Conservation (phyloP, 176 grass and related monocot species). For the Phoenix dactylifera region DNA sequence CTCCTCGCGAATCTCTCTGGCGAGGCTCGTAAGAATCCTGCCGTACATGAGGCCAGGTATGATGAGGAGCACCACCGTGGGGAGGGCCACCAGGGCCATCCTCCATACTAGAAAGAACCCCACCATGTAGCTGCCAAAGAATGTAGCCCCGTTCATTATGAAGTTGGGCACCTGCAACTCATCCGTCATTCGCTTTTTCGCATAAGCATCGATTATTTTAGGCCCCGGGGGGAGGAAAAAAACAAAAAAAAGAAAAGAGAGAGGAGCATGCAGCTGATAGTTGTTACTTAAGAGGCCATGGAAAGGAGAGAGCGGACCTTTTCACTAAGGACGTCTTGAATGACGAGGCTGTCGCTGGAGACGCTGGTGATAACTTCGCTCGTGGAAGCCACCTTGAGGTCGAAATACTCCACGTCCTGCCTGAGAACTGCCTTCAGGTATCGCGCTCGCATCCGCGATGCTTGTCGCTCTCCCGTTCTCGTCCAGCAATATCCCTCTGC, state of each 20-base stretch:
- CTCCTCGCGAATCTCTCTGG: slow-evolving; percentile 61
- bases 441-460: slow-evolving; percentile 72
- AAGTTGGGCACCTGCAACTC: slow-evolving; percentile 66
- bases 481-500: slow-evolving; percentile 95
- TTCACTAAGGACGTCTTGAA: slow-evolving; percentile 86
- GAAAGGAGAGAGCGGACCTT: slow-evolving; percentile 20
- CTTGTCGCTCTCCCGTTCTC: slow-evolving; percentile 81
- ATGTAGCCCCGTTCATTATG: slow-evolving; percentile 73
- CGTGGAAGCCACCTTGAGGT: slow-evolving; percentile 63
- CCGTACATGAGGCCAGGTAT: slow-evolving; percentile 81
- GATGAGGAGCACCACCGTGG: slow-evolving; percentile 65
- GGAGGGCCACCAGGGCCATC: slow-evolving; percentile 63
- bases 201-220: no score
- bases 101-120: slow-evolving; percentile 63
- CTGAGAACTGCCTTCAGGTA: slow-evolving; percentile 81
- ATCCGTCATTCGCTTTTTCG: background rate
- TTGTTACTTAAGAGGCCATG: no score
- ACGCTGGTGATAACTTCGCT: slow-evolving; percentile 91
- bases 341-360: slow-evolving; percentile 81
- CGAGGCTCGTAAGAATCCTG: slow-evolving; percentile 63
- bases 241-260: no score
- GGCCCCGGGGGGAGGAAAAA: no score
- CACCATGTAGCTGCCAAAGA: slow-evolving; percentile 62
- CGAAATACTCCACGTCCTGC: slow-evolving; percentile 97
- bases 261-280: no score